phyloP scores from a whole-genome alignment of 345 rosid genomes.

The Brassica juncea region DNA sequence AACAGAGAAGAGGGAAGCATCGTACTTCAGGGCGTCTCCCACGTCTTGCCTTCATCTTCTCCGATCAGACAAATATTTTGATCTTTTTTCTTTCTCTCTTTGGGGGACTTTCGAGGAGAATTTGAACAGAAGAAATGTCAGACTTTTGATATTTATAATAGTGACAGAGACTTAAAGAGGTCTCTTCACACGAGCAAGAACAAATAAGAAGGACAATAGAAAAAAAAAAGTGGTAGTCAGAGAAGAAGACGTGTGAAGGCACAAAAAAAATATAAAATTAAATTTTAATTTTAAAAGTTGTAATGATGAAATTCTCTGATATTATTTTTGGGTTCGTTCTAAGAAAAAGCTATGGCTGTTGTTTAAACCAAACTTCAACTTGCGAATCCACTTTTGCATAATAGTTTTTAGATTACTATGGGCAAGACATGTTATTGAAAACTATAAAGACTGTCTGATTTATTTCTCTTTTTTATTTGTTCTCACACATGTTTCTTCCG shows the following conservation, averaged over 20 bases:
- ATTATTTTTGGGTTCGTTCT: constrained; percentile 39
- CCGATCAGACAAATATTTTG: constrained; percentile 21
- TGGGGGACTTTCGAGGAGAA: constrained; percentile 17
- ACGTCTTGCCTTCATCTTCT: constrained; percentile 54
- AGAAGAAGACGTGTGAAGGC: constrained; percentile 42
- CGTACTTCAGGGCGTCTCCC: constrained; percentile 79
- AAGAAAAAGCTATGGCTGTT: constrained; percentile 51
- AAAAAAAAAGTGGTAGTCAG: constrained; percentile 25
- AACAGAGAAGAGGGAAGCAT: constrained; percentile 1
- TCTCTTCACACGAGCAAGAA: constrained; percentile 16
- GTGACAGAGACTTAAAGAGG: constrained; percentile 24
- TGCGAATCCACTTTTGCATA: constrained; percentile 42
- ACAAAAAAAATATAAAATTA: background rate
- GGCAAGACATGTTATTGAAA: constrained; percentile 26
- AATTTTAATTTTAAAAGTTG: background rate
- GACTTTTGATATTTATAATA: constrained; percentile 45
- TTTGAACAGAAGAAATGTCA: constrained; percentile 37
- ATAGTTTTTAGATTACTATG: constrained; percentile 25
- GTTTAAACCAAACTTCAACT: constrained; percentile 61
- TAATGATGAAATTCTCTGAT: constrained; percentile 42
- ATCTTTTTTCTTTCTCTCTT: background rate
- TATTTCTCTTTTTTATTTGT: constrained; percentile 23
- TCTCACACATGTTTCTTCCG: constrained; percentile 14
- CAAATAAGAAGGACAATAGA: constrained; percentile 20
- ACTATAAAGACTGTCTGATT: constrained; percentile 19